phyloP scores from a whole-genome alignment of 73 alveolate genomes.

The Paramecium pentaurelia region DNA sequence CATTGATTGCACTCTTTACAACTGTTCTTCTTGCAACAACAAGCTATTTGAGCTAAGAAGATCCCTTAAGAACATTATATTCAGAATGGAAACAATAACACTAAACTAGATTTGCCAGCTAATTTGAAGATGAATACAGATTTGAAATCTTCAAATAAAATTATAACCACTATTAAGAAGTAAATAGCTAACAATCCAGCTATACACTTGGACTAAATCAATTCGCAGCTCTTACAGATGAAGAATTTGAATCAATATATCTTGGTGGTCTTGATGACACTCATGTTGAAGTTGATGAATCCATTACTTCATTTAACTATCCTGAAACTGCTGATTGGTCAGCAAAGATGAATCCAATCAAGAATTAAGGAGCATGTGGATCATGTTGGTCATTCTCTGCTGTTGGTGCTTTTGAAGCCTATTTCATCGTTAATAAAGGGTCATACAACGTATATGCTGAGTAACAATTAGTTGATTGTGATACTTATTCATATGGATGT shows the following conservation, averaged over 20 bases:
- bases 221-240: slow-evolving; percentile 61
- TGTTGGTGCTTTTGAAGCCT: slow-evolving; percentile 68
- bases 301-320: background rate
- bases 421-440: background rate
- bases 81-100: background rate
- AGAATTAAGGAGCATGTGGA: slow-evolving; percentile 66
- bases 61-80: background rate
- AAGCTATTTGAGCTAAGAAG: background rate
- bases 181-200: background rate
- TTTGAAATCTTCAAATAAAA: background rate
- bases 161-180: background rate
- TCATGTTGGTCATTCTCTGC: slow-evolving; percentile 70
- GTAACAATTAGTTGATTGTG: slow-evolving; percentile 56
- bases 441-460: background rate
- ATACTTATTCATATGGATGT: slow-evolving; percentile 60
- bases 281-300: background rate
- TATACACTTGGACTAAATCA: slow-evolving; percentile 63
- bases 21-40: background rate
- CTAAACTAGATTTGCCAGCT: background rate
- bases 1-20: background rate
- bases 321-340: slow-evolving; percentile 23
- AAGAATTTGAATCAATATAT: slow-evolving; percentile 28
- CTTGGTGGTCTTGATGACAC: slow-evolving; percentile 4
- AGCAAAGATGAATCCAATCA: slow-evolving; percentile 59
- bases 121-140: slow-evolving; percentile 36